Percentiles rank a stretch among this genome's conserved stretches.
Conservation (phyloP, 1,284 basidiomycete species). For the Sporisorium exsertum region DNA sequence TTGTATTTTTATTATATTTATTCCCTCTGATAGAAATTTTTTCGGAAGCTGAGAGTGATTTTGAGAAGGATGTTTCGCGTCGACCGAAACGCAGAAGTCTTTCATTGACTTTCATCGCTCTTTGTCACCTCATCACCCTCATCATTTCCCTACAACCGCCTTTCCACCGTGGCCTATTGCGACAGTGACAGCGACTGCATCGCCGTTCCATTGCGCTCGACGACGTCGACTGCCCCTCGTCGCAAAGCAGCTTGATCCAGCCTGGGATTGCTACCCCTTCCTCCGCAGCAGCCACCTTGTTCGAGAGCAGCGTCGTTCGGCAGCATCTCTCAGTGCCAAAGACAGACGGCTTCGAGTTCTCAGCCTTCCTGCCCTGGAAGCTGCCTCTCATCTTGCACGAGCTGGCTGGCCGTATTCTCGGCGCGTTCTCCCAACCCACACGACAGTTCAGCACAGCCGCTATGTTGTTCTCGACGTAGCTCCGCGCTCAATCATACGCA, state of each 20-base stretch:
- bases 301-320: neutral
- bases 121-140: conserved; percentile 4
- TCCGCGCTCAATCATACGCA: neutral
- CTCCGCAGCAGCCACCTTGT: neutral
- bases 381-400: no score
- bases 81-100: neutral
- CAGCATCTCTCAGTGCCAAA: no score
- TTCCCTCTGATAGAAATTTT: conserved; percentile 12
- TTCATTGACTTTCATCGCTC: neutral
- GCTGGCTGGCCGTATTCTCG: neutral
- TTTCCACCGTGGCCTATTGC: neutral
- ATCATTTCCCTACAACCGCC: neutral
- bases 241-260: neutral
- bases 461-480: conserved; percentile 4
- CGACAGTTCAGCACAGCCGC: neutral
- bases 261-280: neutral
- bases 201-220: neutral
- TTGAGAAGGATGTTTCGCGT: conserved; percentile 7
- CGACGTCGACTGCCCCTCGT: neutral
- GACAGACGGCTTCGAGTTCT: no score
- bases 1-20: conserved; percentile 3
- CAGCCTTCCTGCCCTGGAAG: neutral
- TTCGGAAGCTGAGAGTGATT: conserved; percentile 12
- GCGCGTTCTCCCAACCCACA: neutral
- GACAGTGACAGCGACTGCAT: neutral